These are phyloP conservation scores for Linaria vulgaris DNA, from an alignment of 257 asterid genomes.

Conservation along the genomic window DNA sequence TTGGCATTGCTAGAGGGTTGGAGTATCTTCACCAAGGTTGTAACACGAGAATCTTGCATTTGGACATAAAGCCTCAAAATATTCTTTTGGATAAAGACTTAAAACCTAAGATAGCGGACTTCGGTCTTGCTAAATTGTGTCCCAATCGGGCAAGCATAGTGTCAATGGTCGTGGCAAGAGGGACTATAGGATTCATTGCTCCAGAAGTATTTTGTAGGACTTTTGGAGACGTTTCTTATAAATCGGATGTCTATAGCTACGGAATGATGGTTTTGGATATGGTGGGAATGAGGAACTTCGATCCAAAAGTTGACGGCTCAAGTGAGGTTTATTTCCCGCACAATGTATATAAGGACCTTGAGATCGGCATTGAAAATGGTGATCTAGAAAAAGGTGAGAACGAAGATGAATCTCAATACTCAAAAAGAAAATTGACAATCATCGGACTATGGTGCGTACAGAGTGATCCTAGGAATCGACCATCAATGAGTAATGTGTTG, in stretches of 20 bases:
- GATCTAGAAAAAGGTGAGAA: background rate
- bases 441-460: conserved; percentile 36
- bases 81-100: conserved; percentile 39
- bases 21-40: conserved; percentile 43
- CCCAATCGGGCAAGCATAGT: background rate
- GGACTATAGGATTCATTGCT: conserved; percentile 17
- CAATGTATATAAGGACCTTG: conserved; percentile 2
- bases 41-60: conserved; percentile 37
- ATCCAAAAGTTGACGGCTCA: background rate
- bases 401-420: background rate
- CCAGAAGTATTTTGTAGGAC: conserved; percentile 27
- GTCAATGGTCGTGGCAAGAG: conserved; percentile 1
- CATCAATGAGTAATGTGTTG: conserved; percentile 24
- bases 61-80: conserved; percentile 45
- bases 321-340: conserved; percentile 2
- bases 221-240: conserved; percentile 32
- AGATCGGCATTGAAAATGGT: conserved; percentile 18
- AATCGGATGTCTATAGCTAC: conserved; percentile 9
- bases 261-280: conserved; percentile 15
- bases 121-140: conserved; percentile 36
- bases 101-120: conserved; percentile 39
- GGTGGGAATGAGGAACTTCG: background rate
- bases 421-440: conserved; percentile 7
- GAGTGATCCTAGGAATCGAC: conserved; percentile 22
- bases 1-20: conserved; percentile 41